phyloP scores from a whole-genome alignment of 2,329 filamentous ascomycete genomes.

The Cladosporium sp. region DNA sequence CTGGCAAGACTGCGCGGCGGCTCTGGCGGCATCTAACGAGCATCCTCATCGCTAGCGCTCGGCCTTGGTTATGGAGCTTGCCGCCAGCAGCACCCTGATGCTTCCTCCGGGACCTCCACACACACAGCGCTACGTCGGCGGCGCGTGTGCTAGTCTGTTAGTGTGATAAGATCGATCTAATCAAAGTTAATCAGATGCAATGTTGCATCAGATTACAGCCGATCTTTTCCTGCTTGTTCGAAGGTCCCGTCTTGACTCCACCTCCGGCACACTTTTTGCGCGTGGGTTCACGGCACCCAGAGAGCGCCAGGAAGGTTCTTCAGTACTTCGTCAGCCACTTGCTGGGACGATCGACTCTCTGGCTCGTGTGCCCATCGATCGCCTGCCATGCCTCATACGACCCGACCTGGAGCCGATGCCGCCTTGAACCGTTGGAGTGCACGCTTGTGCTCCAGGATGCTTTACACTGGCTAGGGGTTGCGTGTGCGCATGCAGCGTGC shows the following conservation, averaged over 20 bases:
- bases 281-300: not conserved
- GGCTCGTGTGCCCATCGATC: slow-evolving; percentile 8
- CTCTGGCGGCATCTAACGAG: slow-evolving; percentile 7
- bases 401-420: not conserved
- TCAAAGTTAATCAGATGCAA: slow-evolving; percentile 11
- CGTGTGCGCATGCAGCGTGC: not conserved
- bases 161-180: slow-evolving; percentile 17
- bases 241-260: slow-evolving; percentile 10
- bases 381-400: slow-evolving; percentile 1
- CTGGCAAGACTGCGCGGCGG: not conserved
- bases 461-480: not conserved
- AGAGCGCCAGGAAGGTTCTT: slow-evolving; percentile 8
- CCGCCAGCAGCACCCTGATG: not conserved
- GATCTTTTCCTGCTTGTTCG: slow-evolving; percentile 10
- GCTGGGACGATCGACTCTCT: slow-evolving; percentile 1
- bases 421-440: not conserved
- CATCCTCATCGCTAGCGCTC: not conserved
- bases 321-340: not conserved
- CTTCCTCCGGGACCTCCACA: not conserved
- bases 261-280: slow-evolving; percentile 1
- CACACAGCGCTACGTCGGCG: slow-evolving; percentile 14
- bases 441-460: not conserved
- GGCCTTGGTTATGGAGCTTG: not conserved
- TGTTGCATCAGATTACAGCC: slow-evolving; percentile 18
- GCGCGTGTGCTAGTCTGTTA: not conserved